phyloP scores from a whole-genome alignment of 305 asterid genomes.

The Lippia alba region DNA sequence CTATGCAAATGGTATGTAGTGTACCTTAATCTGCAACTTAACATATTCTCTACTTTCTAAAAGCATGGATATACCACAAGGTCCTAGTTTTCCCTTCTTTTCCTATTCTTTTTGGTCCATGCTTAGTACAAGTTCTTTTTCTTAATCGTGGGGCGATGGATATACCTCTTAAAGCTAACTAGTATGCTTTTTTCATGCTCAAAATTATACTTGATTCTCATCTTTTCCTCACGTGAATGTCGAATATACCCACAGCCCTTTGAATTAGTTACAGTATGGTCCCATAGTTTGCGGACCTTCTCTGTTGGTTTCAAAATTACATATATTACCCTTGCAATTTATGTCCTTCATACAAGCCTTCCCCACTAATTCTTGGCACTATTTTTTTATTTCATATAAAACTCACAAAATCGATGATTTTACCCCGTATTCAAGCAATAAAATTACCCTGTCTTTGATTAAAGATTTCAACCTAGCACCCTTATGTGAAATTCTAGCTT shows the following conservation, averaged over 20 bases:
- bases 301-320: background rate
- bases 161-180: constrained; percentile 35
- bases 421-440: background rate
- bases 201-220: constrained; percentile 26
- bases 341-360: no score
- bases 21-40: constrained; percentile 57
- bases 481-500: no score
- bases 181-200: constrained; percentile 9
- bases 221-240: constrained; percentile 11
- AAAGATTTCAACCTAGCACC: no score
- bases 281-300: background rate
- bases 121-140: constrained; percentile 12
- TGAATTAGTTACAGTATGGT: background rate
- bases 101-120: constrained; percentile 42
- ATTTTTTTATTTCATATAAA: no score
- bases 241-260: constrained; percentile 1
- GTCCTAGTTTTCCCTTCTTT: constrained; percentile 33
- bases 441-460: no score
- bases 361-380: no score
- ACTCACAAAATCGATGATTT: no score
- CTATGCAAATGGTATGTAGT: constrained; percentile 54
- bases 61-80: constrained; percentile 56
- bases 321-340: background rate
- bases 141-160: constrained; percentile 36
- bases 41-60: constrained; percentile 45